These are phyloP conservation scores for Kodamaea kakaduensis DNA, from an alignment of 805 yeast species.

Conservation along the genomic window DNA sequence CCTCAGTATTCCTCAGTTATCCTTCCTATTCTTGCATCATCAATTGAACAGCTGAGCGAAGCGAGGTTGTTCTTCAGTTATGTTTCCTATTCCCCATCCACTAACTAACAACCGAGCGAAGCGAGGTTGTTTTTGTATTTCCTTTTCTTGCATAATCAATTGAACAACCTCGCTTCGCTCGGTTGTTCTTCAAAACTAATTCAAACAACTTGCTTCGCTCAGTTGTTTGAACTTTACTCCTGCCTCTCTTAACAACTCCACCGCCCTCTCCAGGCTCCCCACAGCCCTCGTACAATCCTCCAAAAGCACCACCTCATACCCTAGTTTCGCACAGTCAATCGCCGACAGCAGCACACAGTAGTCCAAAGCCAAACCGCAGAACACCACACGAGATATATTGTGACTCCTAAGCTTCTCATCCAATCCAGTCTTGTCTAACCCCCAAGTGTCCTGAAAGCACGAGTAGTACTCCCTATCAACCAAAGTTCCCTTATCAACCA, in stretches of 20 bases:
- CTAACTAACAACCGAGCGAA: too few species aligned
- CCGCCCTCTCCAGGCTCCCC: constrained; percentile 25
- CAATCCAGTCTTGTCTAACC: constrained; percentile 64
- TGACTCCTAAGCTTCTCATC: constrained; percentile 42
- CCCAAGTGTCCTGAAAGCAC: constrained; percentile 80
- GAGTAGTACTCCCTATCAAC: constrained; percentile 82
- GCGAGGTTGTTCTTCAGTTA: too few species aligned
- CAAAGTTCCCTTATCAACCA: constrained; percentile 68
- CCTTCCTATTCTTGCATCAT: too few species aligned
- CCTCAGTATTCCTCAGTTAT: too few species aligned
- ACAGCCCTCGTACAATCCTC: constrained; percentile 56
- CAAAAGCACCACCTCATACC: constrained; percentile 63
- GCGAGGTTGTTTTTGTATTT: too few species aligned
- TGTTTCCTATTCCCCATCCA: too few species aligned
- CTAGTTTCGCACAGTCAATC: constrained; percentile 55
- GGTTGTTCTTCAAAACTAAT: too few species aligned
- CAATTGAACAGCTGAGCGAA: too few species aligned
- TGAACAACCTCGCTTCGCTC: constrained; percentile 1
- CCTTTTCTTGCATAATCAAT: too few species aligned
- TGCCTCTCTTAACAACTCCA: not conserved
- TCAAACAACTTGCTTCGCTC: not conserved
- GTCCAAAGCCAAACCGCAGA: constrained; percentile 85
- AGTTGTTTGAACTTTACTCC: not conserved
- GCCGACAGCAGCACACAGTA: constrained; percentile 82
- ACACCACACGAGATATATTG: constrained; percentile 55